These are phyloP conservation scores for Poa pratensis DNA, from an alignment of 176 grass and related monocot genomes.

Conservation along the genomic window DNA sequence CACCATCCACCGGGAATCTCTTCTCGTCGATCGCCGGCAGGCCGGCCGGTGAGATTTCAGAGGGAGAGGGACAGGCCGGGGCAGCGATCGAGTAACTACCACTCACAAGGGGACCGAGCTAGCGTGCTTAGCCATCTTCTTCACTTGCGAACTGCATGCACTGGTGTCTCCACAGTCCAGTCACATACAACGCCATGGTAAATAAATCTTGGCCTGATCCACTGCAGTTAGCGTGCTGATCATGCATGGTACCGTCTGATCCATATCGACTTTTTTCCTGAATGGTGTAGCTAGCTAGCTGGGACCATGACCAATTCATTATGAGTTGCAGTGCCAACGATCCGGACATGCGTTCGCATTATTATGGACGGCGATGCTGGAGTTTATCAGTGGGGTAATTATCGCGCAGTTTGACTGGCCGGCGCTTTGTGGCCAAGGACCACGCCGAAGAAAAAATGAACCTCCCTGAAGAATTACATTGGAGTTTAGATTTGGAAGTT, in stretches of 20 bases:
- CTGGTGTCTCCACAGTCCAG: not conserved
- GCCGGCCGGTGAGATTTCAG: constrained; percentile 23
- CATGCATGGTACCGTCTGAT: not conserved
- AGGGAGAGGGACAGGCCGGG: constrained; percentile 11
- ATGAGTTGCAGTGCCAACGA: not conserved
- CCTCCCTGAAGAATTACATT: not conserved
- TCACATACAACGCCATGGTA: not conserved
- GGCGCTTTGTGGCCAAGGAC: not conserved
- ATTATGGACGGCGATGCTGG: not conserved
- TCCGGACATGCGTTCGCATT: not conserved
- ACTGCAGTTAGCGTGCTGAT: not conserved
- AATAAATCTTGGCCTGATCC: not conserved
- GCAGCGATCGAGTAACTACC: not conserved
- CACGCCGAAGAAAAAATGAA: not conserved
- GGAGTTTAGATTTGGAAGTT: not conserved
- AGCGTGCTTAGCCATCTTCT: not conserved
- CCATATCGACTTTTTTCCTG: not conserved
- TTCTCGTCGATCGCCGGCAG: not conserved
- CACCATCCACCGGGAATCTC: not conserved
- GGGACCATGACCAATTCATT: not conserved
- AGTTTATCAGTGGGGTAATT: not conserved
- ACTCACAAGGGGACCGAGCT: not conserved
- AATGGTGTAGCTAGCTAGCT: not conserved
- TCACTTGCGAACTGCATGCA: not conserved
- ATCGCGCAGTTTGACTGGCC: not conserved